Evolutionary conservation across 441 rosid species (phyloP), one percentile per base, ranked within the genome.

Genomic region (Gossypium schwendimanii): DNA sequence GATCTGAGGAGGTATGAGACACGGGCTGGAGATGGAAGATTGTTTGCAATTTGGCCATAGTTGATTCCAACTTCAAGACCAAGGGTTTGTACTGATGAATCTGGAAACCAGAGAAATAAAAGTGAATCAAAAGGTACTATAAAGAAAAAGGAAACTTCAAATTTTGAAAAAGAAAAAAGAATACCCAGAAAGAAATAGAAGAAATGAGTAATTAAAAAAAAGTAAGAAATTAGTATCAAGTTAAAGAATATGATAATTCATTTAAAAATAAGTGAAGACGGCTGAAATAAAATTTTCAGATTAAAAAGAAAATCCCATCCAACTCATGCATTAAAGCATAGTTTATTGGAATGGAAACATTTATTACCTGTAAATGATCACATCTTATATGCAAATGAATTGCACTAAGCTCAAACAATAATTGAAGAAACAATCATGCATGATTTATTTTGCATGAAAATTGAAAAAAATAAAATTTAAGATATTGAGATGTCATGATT

Each of bases 21-120:
- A 24, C 82, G 73, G 5, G 80, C 62, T 3, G 90, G 90, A 17
- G 87, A 78, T 0, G 85, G 89, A 33, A 88, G 85, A 71, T 88
- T 84, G 77, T 86, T 82, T 1, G 81, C 92, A 3, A 85, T 80
- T 75, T 82, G 90, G 63, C 63, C 63, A 24, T 58, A 58, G 63
- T 58, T 58, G 63, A 58, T 58, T 58, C 63, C 63, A 5, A 87
- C 76, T 59, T 74, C 79, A 39, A 75, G 74, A 1, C 78, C 80
- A 44, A 10, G 39, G 59, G 36, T 69, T 75, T 50, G n/a, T 17
- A 61, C 45, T 4, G 61, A 0, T 11, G 72, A 66, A 74, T 67
- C 72, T 58, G 49, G 58, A 54, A 73, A 53, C n/a, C 21, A 21
- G 14, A 54, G 21, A 5, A 36, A 3, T 11, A 58, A 11, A 11